phyloP scores from a whole-genome alignment of 306 rosid species.

The Trifolium fragiferum region DNA sequence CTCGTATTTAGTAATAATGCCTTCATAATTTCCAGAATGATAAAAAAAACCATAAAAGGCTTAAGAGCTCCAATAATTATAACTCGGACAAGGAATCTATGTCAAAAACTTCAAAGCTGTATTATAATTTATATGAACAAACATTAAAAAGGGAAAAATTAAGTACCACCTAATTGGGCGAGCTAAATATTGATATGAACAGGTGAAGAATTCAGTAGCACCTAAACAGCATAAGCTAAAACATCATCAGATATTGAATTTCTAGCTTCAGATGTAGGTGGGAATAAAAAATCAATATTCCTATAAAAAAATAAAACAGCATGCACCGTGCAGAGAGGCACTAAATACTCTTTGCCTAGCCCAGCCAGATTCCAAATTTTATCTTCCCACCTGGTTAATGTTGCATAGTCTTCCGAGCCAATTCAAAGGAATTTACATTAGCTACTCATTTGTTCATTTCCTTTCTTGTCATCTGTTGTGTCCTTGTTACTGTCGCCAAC shows the following conservation, averaged over 20 bases:
- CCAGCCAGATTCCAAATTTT: constrained; percentile 54
- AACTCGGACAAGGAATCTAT: constrained; percentile 28
- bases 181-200: constrained; percentile 57
- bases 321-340: constrained; percentile 50
- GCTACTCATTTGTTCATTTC: constrained; percentile 45
- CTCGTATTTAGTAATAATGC: not conserved
- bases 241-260: constrained; percentile 42
- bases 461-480: constrained; percentile 45
- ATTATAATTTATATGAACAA: constrained; percentile 45
- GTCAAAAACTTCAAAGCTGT: constrained; percentile 33
- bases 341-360: constrained; percentile 56
- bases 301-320: constrained; percentile 45
- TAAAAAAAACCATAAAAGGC: constrained; percentile 36
- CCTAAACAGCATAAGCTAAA: constrained; percentile 52
- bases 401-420: constrained; percentile 57
- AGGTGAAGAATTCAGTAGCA: constrained; percentile 51
- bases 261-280: constrained; percentile 57
- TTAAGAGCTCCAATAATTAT: not conserved
- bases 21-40: constrained; percentile 16
- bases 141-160: constrained; percentile 38
- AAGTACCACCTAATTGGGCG: constrained; percentile 47
- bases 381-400: constrained; percentile 76
- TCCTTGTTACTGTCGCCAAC: constrained; percentile 45
- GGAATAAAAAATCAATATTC: constrained; percentile 66
- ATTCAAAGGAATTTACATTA: constrained; percentile 61